A percentile compares a stretch with the other conserved stretches of the same genome.
Evolutionary conservation across 306 rosid genomes (phyloP).

Genomic region (Purshia tridentata): DNA sequence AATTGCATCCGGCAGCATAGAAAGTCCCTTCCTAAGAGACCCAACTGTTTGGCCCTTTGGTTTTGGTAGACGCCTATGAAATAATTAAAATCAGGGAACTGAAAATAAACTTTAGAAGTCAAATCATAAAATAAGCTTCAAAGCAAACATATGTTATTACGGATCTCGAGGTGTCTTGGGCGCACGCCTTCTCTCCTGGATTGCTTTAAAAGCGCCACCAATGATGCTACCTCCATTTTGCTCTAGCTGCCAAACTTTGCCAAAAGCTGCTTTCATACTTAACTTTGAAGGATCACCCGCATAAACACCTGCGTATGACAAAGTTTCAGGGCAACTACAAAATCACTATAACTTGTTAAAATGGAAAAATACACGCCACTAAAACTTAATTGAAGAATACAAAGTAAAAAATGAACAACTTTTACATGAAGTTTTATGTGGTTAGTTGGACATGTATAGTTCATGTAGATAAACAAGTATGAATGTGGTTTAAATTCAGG

Average conservation of each 20-base stretch:
- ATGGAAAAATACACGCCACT: conserved; percentile 1
- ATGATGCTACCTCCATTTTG: conserved; percentile 90
- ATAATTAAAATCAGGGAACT: conserved; percentile 38
- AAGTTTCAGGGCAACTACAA: conserved; percentile 18
- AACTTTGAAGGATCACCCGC: conserved; percentile 97
- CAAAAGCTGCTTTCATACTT: conserved; percentile 98
- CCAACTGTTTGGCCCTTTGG: conserved; percentile 98
- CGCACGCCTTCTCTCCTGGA: conserved; percentile 68
- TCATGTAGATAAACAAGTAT: not conserved
- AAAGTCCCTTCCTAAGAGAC: conserved; percentile 88
- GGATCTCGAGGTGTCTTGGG: conserved; percentile 77
- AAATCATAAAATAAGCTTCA: conserved; percentile 27
- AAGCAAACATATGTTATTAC: conserved; percentile 44
- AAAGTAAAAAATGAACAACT: conserved; percentile 10
- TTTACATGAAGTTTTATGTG: not conserved
- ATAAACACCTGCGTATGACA: conserved; percentile 71
- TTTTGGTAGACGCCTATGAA: conserved; percentile 78
- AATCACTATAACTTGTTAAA: not conserved
- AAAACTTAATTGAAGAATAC: not conserved
- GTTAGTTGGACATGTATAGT: not conserved
- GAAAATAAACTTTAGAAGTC: conserved; percentile 17
- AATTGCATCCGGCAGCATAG: conserved; percentile 87
- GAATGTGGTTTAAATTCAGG: not conserved
- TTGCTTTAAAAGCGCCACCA: conserved; percentile 93
- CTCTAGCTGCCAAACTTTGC: conserved; percentile 94